A percentile compares a stretch with the other conserved stretches of the same genome.
phyloP scores from a whole-genome alignment of 306 rosid species.

The Quercus wislizeni region DNA sequence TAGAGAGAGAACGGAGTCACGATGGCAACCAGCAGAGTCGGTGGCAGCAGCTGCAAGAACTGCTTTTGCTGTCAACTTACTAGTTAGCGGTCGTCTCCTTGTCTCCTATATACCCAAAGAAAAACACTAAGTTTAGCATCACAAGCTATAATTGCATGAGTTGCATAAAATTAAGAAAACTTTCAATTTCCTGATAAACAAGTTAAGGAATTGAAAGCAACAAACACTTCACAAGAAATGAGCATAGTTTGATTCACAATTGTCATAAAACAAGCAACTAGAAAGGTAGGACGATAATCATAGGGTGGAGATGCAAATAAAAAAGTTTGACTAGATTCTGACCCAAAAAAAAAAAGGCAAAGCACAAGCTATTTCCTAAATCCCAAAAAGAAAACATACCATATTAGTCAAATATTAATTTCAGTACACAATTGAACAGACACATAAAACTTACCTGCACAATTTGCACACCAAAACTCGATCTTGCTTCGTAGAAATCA shows the following conservation, averaged over 20 bases:
- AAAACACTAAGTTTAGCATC: slow-evolving; percentile 11
- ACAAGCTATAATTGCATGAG: slow-evolving; percentile 8
- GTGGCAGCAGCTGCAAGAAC: slow-evolving; percentile 88
- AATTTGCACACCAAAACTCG: slow-evolving; percentile 90
- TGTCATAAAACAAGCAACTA: not conserved
- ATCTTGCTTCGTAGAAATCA: slow-evolving; percentile 69
- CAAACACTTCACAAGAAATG: not conserved
- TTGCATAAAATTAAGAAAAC: slow-evolving; percentile 2
- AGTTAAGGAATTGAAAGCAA: slow-evolving; percentile 10
- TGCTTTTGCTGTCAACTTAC: slow-evolving; percentile 71
- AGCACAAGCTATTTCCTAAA: not conserved
- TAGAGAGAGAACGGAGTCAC: slow-evolving; percentile 75
- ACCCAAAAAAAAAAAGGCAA: not conserved
- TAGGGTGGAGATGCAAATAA: not conserved
- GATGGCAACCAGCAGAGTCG: slow-evolving; percentile 91
- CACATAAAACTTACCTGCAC: slow-evolving; percentile 68
- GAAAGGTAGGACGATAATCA: not conserved
- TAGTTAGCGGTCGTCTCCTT: slow-evolving; percentile 68
- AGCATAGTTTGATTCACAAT: not conserved
- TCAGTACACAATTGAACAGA: not conserved
- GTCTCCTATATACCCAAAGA: slow-evolving; percentile 62
- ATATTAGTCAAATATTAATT: not conserved
- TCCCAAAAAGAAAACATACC: not conserved
- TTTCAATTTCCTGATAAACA: not conserved
- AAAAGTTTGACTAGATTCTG: not conserved